Base-by-base conservation (phyloP, 176 grass and related monocot species). In the Eremochloa ophiuroides region DNA sequence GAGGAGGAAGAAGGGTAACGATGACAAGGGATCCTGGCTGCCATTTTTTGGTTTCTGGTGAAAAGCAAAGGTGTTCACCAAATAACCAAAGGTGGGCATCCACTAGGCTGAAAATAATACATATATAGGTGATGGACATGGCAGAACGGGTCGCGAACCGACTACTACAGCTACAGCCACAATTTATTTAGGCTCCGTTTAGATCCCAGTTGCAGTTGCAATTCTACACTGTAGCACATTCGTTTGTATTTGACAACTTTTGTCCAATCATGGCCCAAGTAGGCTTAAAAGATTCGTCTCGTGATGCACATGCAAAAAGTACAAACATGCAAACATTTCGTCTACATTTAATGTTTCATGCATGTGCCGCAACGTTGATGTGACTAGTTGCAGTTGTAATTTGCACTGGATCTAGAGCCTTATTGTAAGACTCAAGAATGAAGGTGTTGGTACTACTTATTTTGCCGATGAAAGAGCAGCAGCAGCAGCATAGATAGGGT, bases 1-100 rank as follows among this genome's bases (percentile, higher is more conserved):
- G 62, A 47, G 55, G 56, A 22, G 34, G 58, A 82, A 76, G 72
- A 63, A 63, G 30, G 53, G 25, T 42, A 59, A 17, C 16, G 48
- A 43, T 43, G 79, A 35, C 51, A 64, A 51, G 41, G 35, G 67
- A 50, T 16, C 29, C 27, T 74, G 58, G 62, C 29, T 82, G 86
- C 74, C 80, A 88, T 88, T 83, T 88, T 83, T 27, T 20, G 40
- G 78, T 80, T 43, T 43, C 43, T 66, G 14, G 26, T 56, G 58
- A 46, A 28, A 82, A 62, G 66, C 10, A 9, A 9, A 56, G 34
- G 20, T 23, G 56, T 62, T 42, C 63, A 64, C 47, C 64, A 42
- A 51, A 53, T 40, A 17, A 46, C 40, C 25, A 71, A 43, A 30
- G 26, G 26, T 2, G 27, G 34, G 16, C 41, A 8, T 66, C 77